These are phyloP conservation scores for Astragalus membranaceus DNA, from an alignment of 306 rosid species.

Conservation along the genomic window DNA sequence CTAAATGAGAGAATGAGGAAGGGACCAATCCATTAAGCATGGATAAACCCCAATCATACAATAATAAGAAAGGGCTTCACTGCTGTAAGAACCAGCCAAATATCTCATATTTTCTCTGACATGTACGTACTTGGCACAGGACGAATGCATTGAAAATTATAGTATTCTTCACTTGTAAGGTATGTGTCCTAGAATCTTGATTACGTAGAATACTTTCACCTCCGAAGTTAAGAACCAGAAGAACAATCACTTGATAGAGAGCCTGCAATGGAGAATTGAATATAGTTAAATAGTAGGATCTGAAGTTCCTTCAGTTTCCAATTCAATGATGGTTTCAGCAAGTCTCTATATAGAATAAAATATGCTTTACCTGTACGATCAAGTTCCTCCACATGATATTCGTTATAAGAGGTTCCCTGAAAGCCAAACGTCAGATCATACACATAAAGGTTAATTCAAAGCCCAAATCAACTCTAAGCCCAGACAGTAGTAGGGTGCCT, in stretches of 20 bases:
- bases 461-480: conserved; percentile 13
- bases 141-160: conserved; percentile 89
- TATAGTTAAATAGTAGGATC: not conserved
- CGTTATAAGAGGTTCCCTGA: conserved; percentile 94
- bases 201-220: conserved; percentile 47
- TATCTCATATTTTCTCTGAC: conserved; percentile 1
- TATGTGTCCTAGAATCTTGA: conserved; percentile 8
- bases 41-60: not conserved
- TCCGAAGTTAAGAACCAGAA: conserved; percentile 66
- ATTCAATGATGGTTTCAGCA: not conserved
- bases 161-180: conserved; percentile 57
- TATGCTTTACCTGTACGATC: conserved; percentile 58
- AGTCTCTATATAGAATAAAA: not conserved
- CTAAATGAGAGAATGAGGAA: not conserved
- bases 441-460: not conserved
- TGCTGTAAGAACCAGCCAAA: not conserved
- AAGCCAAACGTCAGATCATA: conserved; percentile 30
- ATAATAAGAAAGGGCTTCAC: not conserved
- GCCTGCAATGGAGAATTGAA: conserved; percentile 49
- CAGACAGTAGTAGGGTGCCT: not conserved
- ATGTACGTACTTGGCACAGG: conserved; percentile 70
- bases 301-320: not conserved
- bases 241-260: conserved; percentile 65
- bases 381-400: conserved; percentile 98
- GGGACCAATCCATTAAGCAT: conserved; percentile 1